phyloP scores from a whole-genome alignment of 2,329 filamentous ascomycete species.

The Diaporthe nobilis region DNA sequence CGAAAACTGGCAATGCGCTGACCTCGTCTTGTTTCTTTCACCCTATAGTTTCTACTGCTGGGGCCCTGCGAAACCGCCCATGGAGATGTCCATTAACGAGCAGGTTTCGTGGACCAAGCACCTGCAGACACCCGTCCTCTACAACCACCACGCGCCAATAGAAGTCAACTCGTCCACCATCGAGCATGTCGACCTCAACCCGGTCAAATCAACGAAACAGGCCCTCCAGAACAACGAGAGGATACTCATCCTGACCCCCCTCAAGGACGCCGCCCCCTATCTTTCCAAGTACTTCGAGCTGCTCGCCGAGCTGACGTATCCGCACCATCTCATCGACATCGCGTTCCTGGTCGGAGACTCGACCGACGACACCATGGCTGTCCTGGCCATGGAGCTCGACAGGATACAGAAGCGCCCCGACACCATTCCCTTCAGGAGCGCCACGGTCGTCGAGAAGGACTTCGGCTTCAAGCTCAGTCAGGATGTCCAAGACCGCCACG shows the following conservation, averaged over 20 bases:
- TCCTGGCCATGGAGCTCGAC: conserved; percentile 86
- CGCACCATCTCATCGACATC: conserved; percentile 94
- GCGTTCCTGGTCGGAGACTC: conserved; percentile 96
- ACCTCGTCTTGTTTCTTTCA: conserved; percentile 8
- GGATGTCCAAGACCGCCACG: conserved; percentile 85
- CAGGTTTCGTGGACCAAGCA: conserved; percentile 91
- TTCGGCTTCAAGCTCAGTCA: conserved; percentile 85
- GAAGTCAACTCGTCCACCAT: conserved; percentile 87
- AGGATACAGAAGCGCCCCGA: conserved; percentile 87
- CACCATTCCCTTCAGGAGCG: conserved; percentile 87
- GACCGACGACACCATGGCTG: conserved; percentile 90
- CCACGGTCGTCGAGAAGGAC: conserved; percentile 89
- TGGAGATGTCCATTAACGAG: conserved; percentile 94
- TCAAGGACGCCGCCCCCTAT: conserved; percentile 88
- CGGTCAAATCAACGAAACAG: conserved; percentile 83
- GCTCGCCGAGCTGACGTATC: conserved; percentile 89
- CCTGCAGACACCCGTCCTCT: conserved; percentile 91
- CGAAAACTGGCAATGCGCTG: conserved; percentile 25
- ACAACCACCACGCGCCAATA: conserved; percentile 93
- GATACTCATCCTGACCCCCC: conserved; percentile 90
- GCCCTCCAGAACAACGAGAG: conserved; percentile 86
- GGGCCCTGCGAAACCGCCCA: conserved; percentile 94
- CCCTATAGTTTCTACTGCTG: conserved; percentile 91
- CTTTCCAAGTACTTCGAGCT: conserved; percentile 95
- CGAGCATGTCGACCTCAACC: conserved; percentile 85